These are phyloP conservation scores for Elaphomyces granulatus DNA, from an alignment of 495 filamentous ascomycete species.

Conservation along the genomic window DNA sequence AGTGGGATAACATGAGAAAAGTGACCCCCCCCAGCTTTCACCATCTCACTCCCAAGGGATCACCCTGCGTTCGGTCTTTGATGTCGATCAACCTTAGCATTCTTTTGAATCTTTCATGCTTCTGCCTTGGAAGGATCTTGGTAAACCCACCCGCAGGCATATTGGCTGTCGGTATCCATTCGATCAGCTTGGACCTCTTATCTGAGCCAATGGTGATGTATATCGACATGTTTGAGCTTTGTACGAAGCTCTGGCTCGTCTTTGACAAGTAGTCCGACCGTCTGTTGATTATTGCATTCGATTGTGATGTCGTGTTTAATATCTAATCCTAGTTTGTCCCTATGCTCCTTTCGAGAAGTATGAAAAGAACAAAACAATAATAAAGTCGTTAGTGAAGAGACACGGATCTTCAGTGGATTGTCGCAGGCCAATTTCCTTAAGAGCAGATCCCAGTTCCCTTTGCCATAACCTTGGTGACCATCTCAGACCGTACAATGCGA, in stretches of 20 bases:
- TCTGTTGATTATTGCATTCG: background rate
- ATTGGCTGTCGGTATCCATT: conserved; percentile 3
- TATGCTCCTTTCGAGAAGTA: background rate
- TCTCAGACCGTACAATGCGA: conserved; percentile 14
- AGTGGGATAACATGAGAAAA: too few relatives aligned
- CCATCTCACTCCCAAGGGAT: too few relatives aligned
- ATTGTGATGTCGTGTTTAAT: background rate
- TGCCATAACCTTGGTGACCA: conserved; percentile 13
- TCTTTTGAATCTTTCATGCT: conserved; percentile 4
- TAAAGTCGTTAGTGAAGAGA: conserved; percentile 7
- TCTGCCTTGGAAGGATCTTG: conserved; percentile 4
- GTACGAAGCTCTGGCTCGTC: background rate
- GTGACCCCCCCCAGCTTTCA: too few relatives aligned
- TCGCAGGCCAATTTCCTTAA: conserved; percentile 8
- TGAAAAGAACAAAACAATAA: conserved; percentile 16
- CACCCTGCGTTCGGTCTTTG: background rate
- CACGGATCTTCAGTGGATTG: conserved; percentile 9
- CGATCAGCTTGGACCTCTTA: conserved; percentile 4
- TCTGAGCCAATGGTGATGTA: too few relatives aligned
- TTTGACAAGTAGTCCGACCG: background rate
- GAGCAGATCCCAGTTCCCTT: conserved; percentile 7
- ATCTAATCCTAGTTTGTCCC: background rate
- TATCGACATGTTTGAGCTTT: background rate
- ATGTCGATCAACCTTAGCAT: conserved; percentile 4
- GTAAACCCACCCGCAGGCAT: conserved; percentile 10